Evolutionary conservation across 495 filamentous ascomycete genomes (phyloP).

Genomic region (Chaetomidium leptoderma): DNA sequence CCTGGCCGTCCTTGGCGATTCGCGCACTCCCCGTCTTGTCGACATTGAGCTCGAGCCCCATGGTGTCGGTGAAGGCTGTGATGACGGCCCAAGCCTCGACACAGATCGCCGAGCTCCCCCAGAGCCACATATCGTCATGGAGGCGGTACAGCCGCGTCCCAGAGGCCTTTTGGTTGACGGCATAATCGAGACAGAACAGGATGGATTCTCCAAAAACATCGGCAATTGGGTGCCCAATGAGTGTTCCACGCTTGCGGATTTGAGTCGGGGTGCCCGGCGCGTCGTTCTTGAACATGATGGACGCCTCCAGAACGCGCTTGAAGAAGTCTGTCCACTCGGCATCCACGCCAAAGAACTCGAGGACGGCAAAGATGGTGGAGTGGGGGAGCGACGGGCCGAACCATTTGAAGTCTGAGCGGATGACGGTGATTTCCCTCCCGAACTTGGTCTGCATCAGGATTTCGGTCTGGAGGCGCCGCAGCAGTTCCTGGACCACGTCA

Average conservation of each 20-base stretch:
- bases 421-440: slow-evolving; percentile 51
- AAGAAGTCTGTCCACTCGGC: slow-evolving; percentile 61
- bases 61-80: slow-evolving; percentile 47
- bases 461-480: slow-evolving; percentile 57
- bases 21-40: slow-evolving; percentile 56
- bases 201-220: slow-evolving; percentile 58
- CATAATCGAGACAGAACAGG: slow-evolving; percentile 63
- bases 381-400: slow-evolving; percentile 60
- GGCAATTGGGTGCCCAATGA: slow-evolving; percentile 53
- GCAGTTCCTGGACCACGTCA: slow-evolving; percentile 52
- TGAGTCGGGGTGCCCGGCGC: slow-evolving; percentile 27
- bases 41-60: slow-evolving; percentile 57
- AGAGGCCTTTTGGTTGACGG: slow-evolving; percentile 55
- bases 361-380: slow-evolving; percentile 51
- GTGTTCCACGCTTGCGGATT: slow-evolving; percentile 53
- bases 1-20: slow-evolving; percentile 23
- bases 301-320: slow-evolving; percentile 54
- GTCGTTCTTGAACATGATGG: slow-evolving; percentile 48
- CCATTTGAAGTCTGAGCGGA: slow-evolving; percentile 60
- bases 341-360: slow-evolving; percentile 59
- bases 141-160: slow-evolving; percentile 57
- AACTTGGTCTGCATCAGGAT: slow-evolving; percentile 50
- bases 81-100: slow-evolving; percentile 56
- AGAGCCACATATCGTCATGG: slow-evolving; percentile 70
- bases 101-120: slow-evolving; percentile 54